Conservation (phyloP, 805 yeast species). For the Scheffersomyces amazonensis region DNA sequence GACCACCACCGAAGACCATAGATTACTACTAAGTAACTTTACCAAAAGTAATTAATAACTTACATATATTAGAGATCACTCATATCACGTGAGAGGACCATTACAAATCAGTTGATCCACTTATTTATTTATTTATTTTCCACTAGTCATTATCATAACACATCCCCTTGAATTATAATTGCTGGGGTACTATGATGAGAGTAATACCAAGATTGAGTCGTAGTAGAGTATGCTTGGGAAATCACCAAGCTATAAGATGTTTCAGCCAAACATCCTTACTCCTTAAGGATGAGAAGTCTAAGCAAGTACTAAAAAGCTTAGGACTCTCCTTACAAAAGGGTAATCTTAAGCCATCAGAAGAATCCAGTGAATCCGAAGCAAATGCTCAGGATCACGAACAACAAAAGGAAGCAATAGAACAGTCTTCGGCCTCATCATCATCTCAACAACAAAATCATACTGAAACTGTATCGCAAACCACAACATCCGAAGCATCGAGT, state of each 20-base stretch:
- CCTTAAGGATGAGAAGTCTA: slow-evolving; percentile 19
- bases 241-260: not conserved
- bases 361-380: not conserved
- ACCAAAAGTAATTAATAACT: too few species aligned
- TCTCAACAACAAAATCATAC: not conserved
- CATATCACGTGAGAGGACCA: too few species aligned
- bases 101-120: too few species aligned
- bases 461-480: not conserved
- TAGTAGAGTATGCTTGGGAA: not conserved
- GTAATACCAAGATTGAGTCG: not conserved
- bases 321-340: slow-evolving; percentile 33
- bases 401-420: not conserved
- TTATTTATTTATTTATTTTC: too few species aligned
- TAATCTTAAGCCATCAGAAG: slow-evolving; percentile 12
- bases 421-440: not conserved
- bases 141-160: too few species aligned
- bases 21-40: too few species aligned
- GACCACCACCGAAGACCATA: too few species aligned
- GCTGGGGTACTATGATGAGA: not conserved
- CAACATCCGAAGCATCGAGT: not conserved
- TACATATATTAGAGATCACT: too few species aligned
- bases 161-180: too few species aligned
- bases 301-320: slow-evolving; percentile 26
- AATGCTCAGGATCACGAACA: not conserved
- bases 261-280: not conserved